Conservation (phyloP, 306 rosid species). For the Vigna unguiculata region DNA sequence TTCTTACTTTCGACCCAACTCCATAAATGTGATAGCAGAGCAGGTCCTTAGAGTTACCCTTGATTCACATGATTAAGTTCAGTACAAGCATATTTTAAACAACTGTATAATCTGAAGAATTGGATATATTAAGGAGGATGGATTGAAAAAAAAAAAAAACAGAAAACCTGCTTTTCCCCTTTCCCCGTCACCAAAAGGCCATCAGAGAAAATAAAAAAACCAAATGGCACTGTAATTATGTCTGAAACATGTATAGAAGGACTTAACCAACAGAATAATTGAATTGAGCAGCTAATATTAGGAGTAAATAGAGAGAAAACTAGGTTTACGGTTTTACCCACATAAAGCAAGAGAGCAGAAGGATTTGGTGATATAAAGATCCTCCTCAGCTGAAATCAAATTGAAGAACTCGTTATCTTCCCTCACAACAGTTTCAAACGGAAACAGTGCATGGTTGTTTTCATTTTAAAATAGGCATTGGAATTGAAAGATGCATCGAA, state of each 20-base stretch:
- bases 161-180: not conserved
- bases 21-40: not conserved
- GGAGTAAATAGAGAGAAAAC: not conserved
- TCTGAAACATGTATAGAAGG: not conserved
- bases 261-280: not conserved
- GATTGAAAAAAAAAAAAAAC: not conserved
- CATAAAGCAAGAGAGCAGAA: not conserved
- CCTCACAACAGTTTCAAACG: slow-evolving; percentile 39
- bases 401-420: slow-evolving; percentile 40
- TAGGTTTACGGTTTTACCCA: not conserved
- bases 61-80: not conserved
- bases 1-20: no score
- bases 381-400: slow-evolving; percentile 41
- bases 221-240: no score
- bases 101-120: not conserved
- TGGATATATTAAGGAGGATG: not conserved
- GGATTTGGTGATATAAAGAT: not conserved
- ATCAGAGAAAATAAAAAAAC: no score
- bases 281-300: not conserved
- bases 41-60: not conserved
- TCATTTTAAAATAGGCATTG: slow-evolving; percentile 45
- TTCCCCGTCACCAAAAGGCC: not conserved
- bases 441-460: slow-evolving; percentile 2
- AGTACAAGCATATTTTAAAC: not conserved
- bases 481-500: not conserved